Base-by-base conservation (phyloP, 2,329 filamentous ascomycete species). In the Daldinia sp. region DNA sequence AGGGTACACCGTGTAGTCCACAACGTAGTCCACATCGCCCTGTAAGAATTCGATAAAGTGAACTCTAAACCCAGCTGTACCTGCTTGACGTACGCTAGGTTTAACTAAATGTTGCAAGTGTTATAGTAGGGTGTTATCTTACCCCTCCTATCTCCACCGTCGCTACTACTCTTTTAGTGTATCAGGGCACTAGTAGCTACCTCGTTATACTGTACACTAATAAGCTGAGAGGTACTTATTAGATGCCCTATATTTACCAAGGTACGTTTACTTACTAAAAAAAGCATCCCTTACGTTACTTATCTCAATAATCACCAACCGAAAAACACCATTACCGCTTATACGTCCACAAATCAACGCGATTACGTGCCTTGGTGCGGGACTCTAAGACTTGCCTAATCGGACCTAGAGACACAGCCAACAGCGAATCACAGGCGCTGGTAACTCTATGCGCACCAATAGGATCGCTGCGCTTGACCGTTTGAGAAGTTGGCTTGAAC, bases 371-470 rank as follows among this genome's bases (percentile, higher is more conserved):
- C 45, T 48, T 43, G 34, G 15, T 30, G 19, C 41, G 11, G 11
- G 29, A 37, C 64, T 63, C 39, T 53, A 61, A 61, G 15, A 64
- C 34, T 66, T 66, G 53, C 64, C 64, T 64, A 64, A 55, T 64
- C 25, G 4, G 64, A 51, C 43, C 43, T 63, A 58, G 63, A 50
- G 32, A 39, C 37, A 19, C 23, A 21, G 2, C 11, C 3, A 49
- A 30, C 17, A 23, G 17, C 64, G 30, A 64, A 66, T 66, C 52
- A 49, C 19, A 39, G n/a, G 11, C 27, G 17, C 10, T 39, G 37
- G 34, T 41, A 34, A n/a, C 13, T 21, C n/a, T 13, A 63, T 57
- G 55, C 55, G 59, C 51, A 1, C 63, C 63, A 62, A 57, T 65
- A 35, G 37, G 17, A 49, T 32, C 4, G 6, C 51, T 9, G 15